Base-by-base conservation (phyloP, 495 filamentous ascomycete genomes). In the Chaetomium cochliodes region DNA sequence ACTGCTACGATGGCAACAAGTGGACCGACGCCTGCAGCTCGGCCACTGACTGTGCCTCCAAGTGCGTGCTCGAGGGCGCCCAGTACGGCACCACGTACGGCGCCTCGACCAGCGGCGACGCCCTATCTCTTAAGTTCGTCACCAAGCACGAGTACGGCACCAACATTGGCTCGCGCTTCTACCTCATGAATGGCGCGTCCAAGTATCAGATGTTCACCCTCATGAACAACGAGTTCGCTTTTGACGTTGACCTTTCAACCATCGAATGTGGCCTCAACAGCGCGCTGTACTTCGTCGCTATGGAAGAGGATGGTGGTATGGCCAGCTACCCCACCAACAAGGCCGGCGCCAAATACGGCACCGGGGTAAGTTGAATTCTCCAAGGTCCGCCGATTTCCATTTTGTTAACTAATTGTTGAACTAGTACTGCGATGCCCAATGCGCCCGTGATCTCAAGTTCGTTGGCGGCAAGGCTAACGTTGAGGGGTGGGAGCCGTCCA, bases 141-240 rank as follows among this genome's bases (percentile, higher is more conserved):
- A 88, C 85, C 58, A 79, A 81, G 76, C 74, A 80, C 75, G 75
- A 81, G 15, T 81, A 80, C 68, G 76, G 78, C 57, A 81, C 79
- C 71, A 83, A 82, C 77, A 79, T 82, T 52, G 81, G 80, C 64
- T 81, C 84, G 23, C 82, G 85, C 62, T 73, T 84, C 67, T 86
- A 86, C 77, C 77, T 87, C 22, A 82, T 87, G 83, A 81, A 77
- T 56, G 73, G 73, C 44, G 70, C 70, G 41, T 72, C 72, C 73
- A 82, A 82, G 69, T 86, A 87, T 75, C 75, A 85, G 74, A 84
- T 81, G 75, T 85, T 86, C 76, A 80, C 78, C 44, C 78, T 86
- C 15, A 72, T 77, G 76, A 78, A 78, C 74, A 83, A 83, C 72
- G 84, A 87, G 75, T 85, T 87, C 74, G 72, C 81, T 62, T 86